Conservation (phyloP, 75 land plant genomes). For the Cupressus sempervirens region DNA sequence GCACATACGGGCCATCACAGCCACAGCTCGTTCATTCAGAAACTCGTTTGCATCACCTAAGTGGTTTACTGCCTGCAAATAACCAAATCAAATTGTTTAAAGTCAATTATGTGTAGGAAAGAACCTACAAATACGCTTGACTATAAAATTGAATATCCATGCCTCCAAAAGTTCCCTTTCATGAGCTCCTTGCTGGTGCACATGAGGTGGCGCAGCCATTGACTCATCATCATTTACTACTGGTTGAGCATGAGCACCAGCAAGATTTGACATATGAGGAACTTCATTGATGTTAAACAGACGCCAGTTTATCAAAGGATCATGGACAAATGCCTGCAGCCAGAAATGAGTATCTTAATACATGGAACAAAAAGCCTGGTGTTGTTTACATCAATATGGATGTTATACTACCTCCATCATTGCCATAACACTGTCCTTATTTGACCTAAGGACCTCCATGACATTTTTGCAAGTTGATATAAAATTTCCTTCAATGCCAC, state of each 20-base stretch:
- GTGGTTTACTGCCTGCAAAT: slow-evolving; percentile 84
- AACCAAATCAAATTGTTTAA: background rate
- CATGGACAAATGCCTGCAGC: slow-evolving; percentile 98
- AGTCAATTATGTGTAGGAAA: background rate
- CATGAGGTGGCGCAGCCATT: slow-evolving; percentile 30
- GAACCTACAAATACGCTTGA: background rate
- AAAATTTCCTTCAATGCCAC: slow-evolving; percentile 98
- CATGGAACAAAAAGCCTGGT: background rate
- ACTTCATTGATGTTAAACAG: slow-evolving; percentile 93
- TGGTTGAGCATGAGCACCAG: slow-evolving; percentile 43
- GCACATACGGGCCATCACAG: slow-evolving; percentile 97
- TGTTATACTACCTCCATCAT: slow-evolving; percentile 90
- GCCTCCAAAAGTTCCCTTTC: slow-evolving; percentile 91
- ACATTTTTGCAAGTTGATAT: slow-evolving; percentile 98
- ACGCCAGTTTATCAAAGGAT: slow-evolving; percentile 98
- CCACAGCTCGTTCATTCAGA: slow-evolving; percentile 93
- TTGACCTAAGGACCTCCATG: slow-evolving; percentile 94
- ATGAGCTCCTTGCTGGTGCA: slow-evolving; percentile 75
- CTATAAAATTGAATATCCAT: background rate
- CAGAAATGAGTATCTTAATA: background rate
- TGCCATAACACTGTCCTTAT: slow-evolving; percentile 99
- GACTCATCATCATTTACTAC: slow-evolving; percentile 68
- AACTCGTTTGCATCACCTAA: slow-evolving; percentile 99
- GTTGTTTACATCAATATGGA: background rate
- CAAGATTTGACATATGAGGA: slow-evolving; percentile 67